Percentiles rank a stretch among this genome's conserved stretches.
These are phyloP conservation scores for Chlorophyllum brunneum DNA, from an alignment of 768 basidiomycete genomes.

Conservation along the genomic window DNA sequence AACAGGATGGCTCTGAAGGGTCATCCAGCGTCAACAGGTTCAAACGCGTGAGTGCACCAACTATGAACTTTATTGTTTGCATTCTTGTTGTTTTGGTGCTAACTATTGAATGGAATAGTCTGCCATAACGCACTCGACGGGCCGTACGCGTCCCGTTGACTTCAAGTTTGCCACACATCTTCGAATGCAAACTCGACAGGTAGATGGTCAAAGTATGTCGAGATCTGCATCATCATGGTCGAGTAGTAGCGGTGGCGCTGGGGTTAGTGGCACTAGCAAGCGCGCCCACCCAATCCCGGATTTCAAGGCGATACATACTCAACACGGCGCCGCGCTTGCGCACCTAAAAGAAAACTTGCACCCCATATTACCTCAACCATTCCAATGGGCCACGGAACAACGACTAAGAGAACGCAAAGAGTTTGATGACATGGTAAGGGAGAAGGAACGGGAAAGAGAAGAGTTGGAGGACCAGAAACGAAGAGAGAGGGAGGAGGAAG, in stretches of 20 bases:
- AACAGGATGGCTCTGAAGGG: neutral
- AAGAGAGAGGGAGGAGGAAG: conserved; percentile 45
- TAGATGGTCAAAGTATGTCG: conserved; percentile 20
- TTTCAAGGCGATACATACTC: conserved; percentile 51
- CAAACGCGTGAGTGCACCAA: conserved; percentile 5
- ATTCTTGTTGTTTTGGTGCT: neutral
- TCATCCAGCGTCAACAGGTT: neutral
- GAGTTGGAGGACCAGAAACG: conserved; percentile 42
- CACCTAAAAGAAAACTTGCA: conserved; percentile 44
- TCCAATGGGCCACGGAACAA: conserved; percentile 48
- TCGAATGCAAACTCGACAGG: conserved; percentile 44
- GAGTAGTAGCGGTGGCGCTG: neutral
- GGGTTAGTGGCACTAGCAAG: neutral
- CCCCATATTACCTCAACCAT: conserved; percentile 44
- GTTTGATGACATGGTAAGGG: conserved; percentile 57
- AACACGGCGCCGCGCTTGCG: conserved; percentile 37
- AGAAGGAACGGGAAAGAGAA: conserved; percentile 53
- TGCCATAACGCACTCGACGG: neutral
- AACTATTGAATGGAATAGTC: conserved; percentile 6
- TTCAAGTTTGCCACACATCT: conserved; percentile 53
- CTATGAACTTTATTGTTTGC: neutral
- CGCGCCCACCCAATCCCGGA: conserved; percentile 38
- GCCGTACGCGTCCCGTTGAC: conserved; percentile 41
- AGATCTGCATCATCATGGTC: conserved; percentile 8
- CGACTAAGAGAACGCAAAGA: conserved; percentile 59